phyloP scores from a whole-genome alignment of 768 basidiomycete genomes.

The Suillus lakei region DNA sequence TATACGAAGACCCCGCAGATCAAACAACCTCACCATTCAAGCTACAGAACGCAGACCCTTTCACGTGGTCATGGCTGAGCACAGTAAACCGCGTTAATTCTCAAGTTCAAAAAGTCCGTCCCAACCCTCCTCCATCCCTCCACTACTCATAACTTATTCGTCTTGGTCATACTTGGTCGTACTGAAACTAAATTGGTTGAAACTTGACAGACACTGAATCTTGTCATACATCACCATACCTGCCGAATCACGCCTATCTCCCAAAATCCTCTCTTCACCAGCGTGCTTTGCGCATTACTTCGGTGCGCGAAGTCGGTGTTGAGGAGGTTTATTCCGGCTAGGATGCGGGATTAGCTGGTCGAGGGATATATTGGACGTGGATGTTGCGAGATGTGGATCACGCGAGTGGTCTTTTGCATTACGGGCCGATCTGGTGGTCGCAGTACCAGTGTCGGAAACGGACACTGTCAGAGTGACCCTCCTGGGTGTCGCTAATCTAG shows the following conservation, averaged over 20 bases:
- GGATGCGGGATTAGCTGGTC: slow-evolving; percentile 71
- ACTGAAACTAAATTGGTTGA: too few relatives aligned
- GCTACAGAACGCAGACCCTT: slow-evolving; percentile 72
- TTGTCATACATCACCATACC: slow-evolving; percentile 94
- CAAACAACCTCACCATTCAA: slow-evolving; percentile 63
- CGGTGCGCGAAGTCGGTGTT: too few relatives aligned
- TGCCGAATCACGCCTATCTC: slow-evolving; percentile 59
- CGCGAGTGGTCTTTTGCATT: neutral
- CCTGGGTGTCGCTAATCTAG: neutral
- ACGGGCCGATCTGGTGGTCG: neutral
- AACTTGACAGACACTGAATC: slow-evolving; percentile 75
- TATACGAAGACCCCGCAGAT: slow-evolving; percentile 85
- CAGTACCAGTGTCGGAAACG: neutral
- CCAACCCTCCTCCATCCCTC: neutral
- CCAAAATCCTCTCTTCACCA: slow-evolving; percentile 64
- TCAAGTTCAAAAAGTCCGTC: neutral
- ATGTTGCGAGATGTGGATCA: too few relatives aligned
- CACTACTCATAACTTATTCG: neutral
- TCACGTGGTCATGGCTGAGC: slow-evolving; percentile 67
- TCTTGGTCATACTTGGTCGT: neutral
- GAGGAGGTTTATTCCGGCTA: too few relatives aligned
- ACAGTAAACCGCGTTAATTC: slow-evolving; percentile 38
- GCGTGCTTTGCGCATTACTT: slow-evolving; percentile 77
- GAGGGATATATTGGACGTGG: neutral
- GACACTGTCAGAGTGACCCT: neutral